These are phyloP conservation scores for Ampelomyces quisqualis DNA, from an alignment of 2,329 filamentous ascomycete species.

Conservation along the genomic window DNA sequence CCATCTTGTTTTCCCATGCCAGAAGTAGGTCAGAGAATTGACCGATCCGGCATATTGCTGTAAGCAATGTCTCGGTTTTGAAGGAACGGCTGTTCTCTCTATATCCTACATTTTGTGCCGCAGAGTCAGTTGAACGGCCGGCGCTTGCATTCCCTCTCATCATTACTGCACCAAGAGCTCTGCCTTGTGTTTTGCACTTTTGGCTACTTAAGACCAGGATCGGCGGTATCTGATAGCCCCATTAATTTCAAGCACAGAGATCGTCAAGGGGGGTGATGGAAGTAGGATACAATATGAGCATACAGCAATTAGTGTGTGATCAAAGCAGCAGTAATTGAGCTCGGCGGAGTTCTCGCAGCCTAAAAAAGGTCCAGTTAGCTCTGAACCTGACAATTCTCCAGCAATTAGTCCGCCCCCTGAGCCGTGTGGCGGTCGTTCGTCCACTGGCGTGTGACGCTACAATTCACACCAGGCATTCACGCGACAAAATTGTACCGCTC, in stretches of 20 bases:
- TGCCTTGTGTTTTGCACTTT: neutral
- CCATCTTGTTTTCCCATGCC: too few species aligned
- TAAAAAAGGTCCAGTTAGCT: neutral
- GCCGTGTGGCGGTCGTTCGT: neutral
- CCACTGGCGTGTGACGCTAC: conserved; percentile 3
- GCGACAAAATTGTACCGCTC: neutral
- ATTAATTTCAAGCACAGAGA: neutral
- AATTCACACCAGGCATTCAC: neutral
- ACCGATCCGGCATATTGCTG: too few species aligned
- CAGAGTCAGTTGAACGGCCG: neutral
- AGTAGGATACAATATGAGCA: neutral
- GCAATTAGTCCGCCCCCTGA: neutral
- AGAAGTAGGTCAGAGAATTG: too few species aligned
- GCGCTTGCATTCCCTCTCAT: neutral
- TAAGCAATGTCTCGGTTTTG: neutral
- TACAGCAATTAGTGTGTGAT: too few species aligned
- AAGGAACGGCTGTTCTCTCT: too few species aligned
- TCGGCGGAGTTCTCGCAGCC: too few species aligned
- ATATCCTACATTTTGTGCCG: too few species aligned
- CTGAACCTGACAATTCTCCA: neutral
- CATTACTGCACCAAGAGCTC: neutral
- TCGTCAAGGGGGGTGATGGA: neutral
- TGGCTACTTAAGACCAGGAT: neutral
- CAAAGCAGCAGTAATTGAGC: too few species aligned
- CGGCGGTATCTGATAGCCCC: neutral